Conservation (phyloP, 225 moss, liverwort and hornwort genomes). For the Rhytidiadelphus loreus region DNA sequence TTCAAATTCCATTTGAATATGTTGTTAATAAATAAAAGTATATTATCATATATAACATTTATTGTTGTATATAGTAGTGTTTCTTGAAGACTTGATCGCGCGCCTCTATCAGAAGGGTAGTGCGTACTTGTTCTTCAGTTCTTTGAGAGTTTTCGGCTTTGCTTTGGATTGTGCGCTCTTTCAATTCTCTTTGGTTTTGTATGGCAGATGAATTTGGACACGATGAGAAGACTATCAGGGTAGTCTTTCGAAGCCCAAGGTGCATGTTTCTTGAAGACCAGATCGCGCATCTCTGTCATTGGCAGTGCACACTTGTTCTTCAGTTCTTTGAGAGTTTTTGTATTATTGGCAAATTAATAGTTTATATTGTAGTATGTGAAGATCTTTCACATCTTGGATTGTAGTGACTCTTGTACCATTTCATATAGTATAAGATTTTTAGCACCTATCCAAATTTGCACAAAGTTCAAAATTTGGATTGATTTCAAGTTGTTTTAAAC, state of each 20-base stretch:
- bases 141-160: neutral
- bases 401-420: neutral
- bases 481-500: neutral
- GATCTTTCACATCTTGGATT: neutral
- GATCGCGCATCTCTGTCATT: too few relatives aligned
- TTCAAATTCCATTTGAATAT: neutral
- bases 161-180: neutral
- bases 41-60: neutral
- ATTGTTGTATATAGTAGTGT: neutral
- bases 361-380: neutral
- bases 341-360: neutral
- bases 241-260: neutral
- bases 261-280: too few relatives aligned
- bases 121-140: neutral
- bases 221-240: neutral
- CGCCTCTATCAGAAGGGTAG: too few relatives aligned
- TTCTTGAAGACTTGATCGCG: neutral
- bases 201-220: neutral
- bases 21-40: neutral
- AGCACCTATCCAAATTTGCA: fast-evolving
- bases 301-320: neutral
- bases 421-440: neutral
- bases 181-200: neutral
- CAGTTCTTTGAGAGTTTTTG: neutral
- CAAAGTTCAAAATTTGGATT: neutral